These are phyloP conservation scores for Gryganskiella cystojenkinii DNA, from an alignment of 192 early-diverging fungal genomes.

Conservation along the genomic window DNA sequence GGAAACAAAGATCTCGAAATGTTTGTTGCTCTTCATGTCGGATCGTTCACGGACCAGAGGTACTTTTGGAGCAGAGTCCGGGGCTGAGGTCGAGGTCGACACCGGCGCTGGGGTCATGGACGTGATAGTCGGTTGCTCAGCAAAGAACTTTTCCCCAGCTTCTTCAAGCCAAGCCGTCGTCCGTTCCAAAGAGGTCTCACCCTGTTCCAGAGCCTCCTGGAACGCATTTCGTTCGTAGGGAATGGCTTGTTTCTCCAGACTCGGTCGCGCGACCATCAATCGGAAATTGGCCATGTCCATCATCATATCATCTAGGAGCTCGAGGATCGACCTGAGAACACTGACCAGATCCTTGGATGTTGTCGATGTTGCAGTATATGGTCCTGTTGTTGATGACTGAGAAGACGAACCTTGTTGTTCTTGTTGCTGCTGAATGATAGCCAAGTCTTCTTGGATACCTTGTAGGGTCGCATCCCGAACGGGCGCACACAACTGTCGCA, in stretches of 20 bases:
- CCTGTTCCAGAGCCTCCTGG: constrained; percentile 58
- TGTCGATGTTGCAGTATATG: not conserved
- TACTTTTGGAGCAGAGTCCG: constrained; percentile 6
- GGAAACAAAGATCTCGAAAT: constrained; percentile 65
- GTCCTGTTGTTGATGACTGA: not conserved
- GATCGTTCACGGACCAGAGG: constrained; percentile 10
- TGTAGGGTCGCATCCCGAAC: constrained; percentile 71
- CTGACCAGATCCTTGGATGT: constrained; percentile 57
- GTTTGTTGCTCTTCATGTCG: constrained; percentile 17
- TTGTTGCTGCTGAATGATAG: not conserved
- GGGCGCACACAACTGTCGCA: constrained; percentile 83
- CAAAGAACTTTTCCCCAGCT: constrained; percentile 40
- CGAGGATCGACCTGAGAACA: constrained; percentile 59
- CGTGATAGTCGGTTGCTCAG: constrained; percentile 61
- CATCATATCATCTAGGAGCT: constrained; percentile 79
- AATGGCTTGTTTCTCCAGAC: constrained; percentile 74
- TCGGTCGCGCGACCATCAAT: constrained; percentile 72
- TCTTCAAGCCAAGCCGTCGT: constrained; percentile 72
- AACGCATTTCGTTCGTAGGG: constrained; percentile 83
- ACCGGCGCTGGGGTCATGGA: not conserved
- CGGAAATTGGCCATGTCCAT: constrained; percentile 86
- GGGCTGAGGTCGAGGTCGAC: constrained; percentile 49
- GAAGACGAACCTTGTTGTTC: not conserved
- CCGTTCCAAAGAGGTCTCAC: constrained; percentile 55
- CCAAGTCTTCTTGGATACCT: constrained; percentile 27